Conservation (phyloP, 2,329 filamentous ascomycete genomes). For the Paracoccidioides brasiliensis region DNA sequence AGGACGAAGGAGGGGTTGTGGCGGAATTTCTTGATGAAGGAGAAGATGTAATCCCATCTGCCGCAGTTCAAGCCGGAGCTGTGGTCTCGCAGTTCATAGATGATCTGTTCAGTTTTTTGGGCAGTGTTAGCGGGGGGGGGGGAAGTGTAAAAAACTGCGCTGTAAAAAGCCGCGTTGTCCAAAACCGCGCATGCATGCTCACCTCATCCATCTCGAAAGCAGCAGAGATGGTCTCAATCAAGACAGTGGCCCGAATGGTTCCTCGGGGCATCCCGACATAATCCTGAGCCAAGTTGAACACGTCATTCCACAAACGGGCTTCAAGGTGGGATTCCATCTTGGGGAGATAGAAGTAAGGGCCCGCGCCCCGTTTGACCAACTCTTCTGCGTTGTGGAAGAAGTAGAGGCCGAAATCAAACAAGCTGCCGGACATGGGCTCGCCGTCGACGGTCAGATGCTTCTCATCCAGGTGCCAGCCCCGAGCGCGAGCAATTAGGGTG, state of each 20-base stretch:
- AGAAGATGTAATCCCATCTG: conserved; percentile 99
- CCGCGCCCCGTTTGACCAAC: conserved; percentile 67
- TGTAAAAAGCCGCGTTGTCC: neutral
- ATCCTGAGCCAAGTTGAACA: conserved; percentile 91
- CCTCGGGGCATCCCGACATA: conserved; percentile 79
- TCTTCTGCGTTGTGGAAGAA: conserved; percentile 97
- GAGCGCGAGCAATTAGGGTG: conserved; percentile 84
- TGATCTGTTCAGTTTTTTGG: conserved; percentile 46
- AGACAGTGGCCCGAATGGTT: conserved; percentile 84
- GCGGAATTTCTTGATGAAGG: conserved; percentile 98
- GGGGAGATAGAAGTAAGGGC: conserved; percentile 95
- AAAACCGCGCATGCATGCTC: conserved; percentile 7
- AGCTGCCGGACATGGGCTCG: conserved; percentile 78
- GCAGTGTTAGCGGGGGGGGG: too few species aligned
- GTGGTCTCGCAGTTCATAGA: conserved; percentile 96
- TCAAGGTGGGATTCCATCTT: conserved; percentile 98
- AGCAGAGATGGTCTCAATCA: conserved; percentile 95
- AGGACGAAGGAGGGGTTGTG: conserved; percentile 87
- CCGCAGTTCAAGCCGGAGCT: conserved; percentile 94
- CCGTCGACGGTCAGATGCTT: conserved; percentile 95
- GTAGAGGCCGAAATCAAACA: conserved; percentile 97
- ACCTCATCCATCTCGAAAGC: conserved; percentile 98
- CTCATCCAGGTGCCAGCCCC: conserved; percentile 97
- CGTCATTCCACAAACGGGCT: conserved; percentile 95
- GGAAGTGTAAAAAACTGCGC: too few species aligned